Conservation (phyloP, 805 yeast species). For the Kazachstania bromeliacearum region DNA sequence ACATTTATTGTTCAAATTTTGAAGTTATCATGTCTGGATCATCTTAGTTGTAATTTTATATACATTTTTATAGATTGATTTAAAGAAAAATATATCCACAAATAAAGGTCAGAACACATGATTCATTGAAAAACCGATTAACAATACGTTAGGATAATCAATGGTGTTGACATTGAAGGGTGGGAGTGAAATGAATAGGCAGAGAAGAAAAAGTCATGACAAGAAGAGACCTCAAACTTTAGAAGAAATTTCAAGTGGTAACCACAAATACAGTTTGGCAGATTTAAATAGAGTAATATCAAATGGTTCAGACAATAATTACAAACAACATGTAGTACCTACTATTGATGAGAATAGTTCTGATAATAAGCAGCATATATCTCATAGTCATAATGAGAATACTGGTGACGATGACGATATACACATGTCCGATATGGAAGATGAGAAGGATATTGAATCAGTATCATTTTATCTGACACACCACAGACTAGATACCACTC, state of each 20-base stretch:
- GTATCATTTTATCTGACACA: constrained; percentile 35
- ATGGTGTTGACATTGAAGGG: too few relatives aligned
- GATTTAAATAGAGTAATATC: constrained; percentile 1
- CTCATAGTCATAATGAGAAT: neutral
- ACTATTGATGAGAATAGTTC: neutral
- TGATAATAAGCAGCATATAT: neutral
- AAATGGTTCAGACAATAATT: neutral
- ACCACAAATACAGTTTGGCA: constrained; percentile 4
- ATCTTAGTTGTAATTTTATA: too few relatives aligned
- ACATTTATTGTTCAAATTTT: too few relatives aligned
- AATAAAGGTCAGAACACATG: too few relatives aligned
- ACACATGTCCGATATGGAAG: constrained; percentile 42
- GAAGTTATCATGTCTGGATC: too few relatives aligned
- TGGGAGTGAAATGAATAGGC: too few relatives aligned
- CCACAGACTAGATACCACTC: constrained; percentile 14
- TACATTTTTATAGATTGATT: too few relatives aligned
- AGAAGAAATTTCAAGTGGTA: neutral
- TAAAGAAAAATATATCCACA: too few relatives aligned
- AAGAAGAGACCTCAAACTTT: neutral
- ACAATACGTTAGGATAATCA: too few relatives aligned
- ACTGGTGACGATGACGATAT: constrained; percentile 31
- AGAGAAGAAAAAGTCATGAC: neutral
- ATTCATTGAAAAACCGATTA: too few relatives aligned
- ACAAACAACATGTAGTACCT: neutral
- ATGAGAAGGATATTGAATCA: constrained; percentile 34